Percentiles rank a stretch among this genome's conserved stretches.
Evolutionary conservation across 768 basidiomycete species (phyloP).

Genomic region (Tricholoma terreum): DNA sequence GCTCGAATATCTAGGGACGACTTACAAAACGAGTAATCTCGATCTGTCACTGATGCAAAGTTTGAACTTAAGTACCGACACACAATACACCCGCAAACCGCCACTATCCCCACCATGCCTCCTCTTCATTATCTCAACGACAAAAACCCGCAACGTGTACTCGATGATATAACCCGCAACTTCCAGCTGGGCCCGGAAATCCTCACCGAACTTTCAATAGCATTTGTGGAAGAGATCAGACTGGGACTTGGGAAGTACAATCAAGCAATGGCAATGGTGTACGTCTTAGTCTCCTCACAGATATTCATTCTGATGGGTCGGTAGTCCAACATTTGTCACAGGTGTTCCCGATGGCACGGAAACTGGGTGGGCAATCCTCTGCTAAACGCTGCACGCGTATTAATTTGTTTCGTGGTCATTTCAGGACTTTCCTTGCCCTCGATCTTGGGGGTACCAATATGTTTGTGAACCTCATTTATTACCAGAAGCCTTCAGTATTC

Average conservation of each 20-base stretch:
- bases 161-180: conserved; percentile 67
- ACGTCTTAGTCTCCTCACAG: conserved; percentile 19
- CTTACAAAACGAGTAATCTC: background rate
- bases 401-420: too few relatives aligned
- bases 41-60: background rate
- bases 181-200: conserved; percentile 63
- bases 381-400: background rate
- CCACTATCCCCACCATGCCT: conserved; percentile 32
- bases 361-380: conserved; percentile 62
- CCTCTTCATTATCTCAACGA: conserved; percentile 41
- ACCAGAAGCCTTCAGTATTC: conserved; percentile 6
- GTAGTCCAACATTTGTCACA: conserved; percentile 92
- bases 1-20: background rate
- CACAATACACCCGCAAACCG: too few relatives aligned
- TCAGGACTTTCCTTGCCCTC: conserved; percentile 90
- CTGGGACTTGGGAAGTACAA: conserved; percentile 71
- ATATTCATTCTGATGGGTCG: conserved; percentile 10
- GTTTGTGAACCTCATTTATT: conserved; percentile 42
- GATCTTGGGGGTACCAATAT: conserved; percentile 98
- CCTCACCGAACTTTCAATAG: conserved; percentile 67
- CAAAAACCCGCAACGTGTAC: conserved; percentile 42
- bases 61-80: conserved; percentile 5
- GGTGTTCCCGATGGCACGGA: conserved; percentile 93
- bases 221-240: conserved; percentile 79
- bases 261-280: conserved; percentile 93